Conservation (phyloP, 208 protist genomes). For the Angomonas desouzai region DNA sequence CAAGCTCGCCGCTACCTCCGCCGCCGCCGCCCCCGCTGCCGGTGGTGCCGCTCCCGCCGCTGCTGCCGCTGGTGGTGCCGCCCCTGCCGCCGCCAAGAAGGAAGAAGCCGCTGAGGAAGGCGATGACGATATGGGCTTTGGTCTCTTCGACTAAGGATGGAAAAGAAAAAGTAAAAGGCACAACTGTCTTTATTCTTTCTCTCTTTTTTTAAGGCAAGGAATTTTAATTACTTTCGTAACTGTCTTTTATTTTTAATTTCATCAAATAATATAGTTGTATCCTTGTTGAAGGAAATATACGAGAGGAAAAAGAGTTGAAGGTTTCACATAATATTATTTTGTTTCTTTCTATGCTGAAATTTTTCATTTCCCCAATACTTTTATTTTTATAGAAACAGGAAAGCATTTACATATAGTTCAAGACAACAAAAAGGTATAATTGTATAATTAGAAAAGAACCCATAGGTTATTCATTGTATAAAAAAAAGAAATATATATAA, state of each 20-base stretch:
- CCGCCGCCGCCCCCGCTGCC: constrained; percentile 30
- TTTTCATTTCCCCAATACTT: background rate
- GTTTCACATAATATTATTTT: constrained; percentile 10
- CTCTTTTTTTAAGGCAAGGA: constrained; percentile 12
- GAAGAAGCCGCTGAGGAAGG: constrained; percentile 49
- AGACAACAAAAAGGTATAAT: constrained; percentile 8
- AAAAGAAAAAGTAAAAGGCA: constrained; percentile 16
- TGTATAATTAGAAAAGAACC: background rate
- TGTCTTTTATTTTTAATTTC: constrained; percentile 16
- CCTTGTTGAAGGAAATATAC: background rate
- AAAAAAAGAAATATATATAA: background rate
- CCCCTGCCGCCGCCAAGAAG: constrained; percentile 50
- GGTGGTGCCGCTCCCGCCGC: constrained; percentile 32
- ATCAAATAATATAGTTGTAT: constrained; percentile 10
- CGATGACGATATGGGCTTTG: constrained; percentile 89
- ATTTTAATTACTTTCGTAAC: constrained; percentile 12
- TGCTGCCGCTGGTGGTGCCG: constrained; percentile 30
- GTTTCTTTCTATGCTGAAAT: constrained; percentile 11
- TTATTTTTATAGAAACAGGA: background rate
- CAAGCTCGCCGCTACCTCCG: constrained; percentile 54
- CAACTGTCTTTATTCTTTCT: constrained; percentile 6
- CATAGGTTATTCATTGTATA: background rate
- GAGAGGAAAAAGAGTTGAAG: background rate
- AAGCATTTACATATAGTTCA: background rate
- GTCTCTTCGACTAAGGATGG: constrained; percentile 83